These are phyloP conservation scores for Phyllachora maydis DNA, from an alignment of 2,329 filamentous ascomycete species.

Conservation along the genomic window DNA sequence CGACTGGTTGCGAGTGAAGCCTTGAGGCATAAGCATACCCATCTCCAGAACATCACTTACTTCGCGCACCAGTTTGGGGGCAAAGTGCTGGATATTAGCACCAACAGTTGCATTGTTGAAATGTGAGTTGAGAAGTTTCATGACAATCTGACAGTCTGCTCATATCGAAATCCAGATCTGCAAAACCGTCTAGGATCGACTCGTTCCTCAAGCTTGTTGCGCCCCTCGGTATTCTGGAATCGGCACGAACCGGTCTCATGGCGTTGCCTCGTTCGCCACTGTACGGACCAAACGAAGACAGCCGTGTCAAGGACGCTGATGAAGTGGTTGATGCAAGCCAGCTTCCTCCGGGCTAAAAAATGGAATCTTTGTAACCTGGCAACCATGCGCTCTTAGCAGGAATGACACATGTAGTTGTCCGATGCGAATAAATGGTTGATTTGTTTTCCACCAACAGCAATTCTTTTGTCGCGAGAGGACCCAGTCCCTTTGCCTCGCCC, in stretches of 20 bases:
- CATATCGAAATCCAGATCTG: constrained; percentile 48
- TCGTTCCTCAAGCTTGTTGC: constrained; percentile 91
- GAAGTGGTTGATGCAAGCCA: constrained; percentile 90
- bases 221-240: constrained; percentile 93
- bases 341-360: constrained; percentile 79
- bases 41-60: constrained; percentile 89
- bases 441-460: too few species aligned
- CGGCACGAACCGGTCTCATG: constrained; percentile 89
- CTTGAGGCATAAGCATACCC: constrained; percentile 89
- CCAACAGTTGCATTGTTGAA: constrained; percentile 96
- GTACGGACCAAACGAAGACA: constrained; percentile 46
- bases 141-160: constrained; percentile 8
- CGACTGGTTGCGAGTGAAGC: constrained; percentile 74
- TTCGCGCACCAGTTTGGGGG: constrained; percentile 94
- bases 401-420: too few species aligned
- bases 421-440: too few species aligned
- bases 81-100: constrained; percentile 95
- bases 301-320: constrained; percentile 64
- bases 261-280: constrained; percentile 85
- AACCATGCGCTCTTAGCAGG: too few species aligned
- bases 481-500: too few species aligned
- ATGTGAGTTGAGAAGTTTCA: constrained; percentile 46
- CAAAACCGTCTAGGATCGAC: constrained; percentile 84
- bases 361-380: too few species aligned
- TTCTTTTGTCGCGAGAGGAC: too few species aligned